Conservation (phyloP, 306 rosid species). For the Argentina anserina region DNA sequence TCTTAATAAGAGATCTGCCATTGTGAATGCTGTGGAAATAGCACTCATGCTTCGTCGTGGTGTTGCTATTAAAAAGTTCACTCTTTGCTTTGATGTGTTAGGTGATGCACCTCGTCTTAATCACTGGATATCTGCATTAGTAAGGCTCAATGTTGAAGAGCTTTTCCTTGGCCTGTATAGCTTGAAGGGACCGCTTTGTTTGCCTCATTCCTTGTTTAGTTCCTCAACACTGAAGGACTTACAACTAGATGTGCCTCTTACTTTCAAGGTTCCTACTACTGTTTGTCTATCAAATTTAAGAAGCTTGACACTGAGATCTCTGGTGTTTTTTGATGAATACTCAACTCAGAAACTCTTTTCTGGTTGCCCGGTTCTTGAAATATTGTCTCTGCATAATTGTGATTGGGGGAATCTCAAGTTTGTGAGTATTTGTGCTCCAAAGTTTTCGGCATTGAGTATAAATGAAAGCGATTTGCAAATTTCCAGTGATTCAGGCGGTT, state of each 20-base stretch:
- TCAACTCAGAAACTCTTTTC: neutral
- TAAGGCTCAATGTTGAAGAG: neutral
- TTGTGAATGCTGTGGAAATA: too few relatives aligned
- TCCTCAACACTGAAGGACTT: neutral
- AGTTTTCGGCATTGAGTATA: neutral
- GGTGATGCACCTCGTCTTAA: neutral
- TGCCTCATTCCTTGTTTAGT: neutral
- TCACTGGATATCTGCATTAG: neutral
- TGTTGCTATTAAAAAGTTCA: too few relatives aligned
- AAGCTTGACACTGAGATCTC: neutral
- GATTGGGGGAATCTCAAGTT: neutral
- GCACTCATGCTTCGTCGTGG: too few relatives aligned
- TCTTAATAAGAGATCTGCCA: too few relatives aligned
- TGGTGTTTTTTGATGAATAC: neutral
- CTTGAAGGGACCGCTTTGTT: neutral
- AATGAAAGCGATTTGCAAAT: neutral
- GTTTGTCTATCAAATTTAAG: neutral
- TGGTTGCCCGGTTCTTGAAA: neutral
- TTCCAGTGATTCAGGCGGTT: too few relatives aligned
- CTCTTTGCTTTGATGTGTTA: neutral
- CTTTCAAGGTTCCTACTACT: neutral
- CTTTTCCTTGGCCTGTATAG: neutral
- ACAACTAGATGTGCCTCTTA: neutral
- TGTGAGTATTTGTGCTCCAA: constrained; percentile 2
- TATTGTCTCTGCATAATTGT: neutral